These are phyloP conservation scores for Phaeosphaeriaceae sp. DNA, from an alignment of 2,329 filamentous ascomycete genomes.

Conservation along the genomic window DNA sequence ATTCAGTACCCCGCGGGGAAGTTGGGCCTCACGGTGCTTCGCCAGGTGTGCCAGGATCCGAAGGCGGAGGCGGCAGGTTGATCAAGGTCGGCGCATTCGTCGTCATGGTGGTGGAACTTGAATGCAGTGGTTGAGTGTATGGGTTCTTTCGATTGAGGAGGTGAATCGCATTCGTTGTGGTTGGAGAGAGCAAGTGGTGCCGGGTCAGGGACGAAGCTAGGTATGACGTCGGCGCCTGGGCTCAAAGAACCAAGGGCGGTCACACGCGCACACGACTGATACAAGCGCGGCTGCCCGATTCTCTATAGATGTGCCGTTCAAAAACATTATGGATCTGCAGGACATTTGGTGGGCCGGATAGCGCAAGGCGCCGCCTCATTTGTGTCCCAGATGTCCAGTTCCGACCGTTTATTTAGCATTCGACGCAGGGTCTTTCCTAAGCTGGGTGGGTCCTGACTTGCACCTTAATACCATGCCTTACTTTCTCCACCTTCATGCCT, in stretches of 20 bases:
- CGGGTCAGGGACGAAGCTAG: background rate
- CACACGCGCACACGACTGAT: background rate
- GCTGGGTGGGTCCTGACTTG: background rate
- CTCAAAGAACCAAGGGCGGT: conserved; percentile 1
- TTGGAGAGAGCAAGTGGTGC: background rate
- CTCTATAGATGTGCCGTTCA: background rate
- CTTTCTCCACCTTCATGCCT: background rate
- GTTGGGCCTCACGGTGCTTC: conserved; percentile 77
- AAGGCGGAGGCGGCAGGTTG: conserved; percentile 82
- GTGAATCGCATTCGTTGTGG: background rate
- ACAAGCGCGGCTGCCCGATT: background rate
- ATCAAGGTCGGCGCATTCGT: conserved; percentile 71
- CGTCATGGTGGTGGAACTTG: conserved; percentile 30
- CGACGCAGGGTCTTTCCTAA: background rate
- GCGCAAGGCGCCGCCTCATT: background rate
- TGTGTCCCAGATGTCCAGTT: background rate
- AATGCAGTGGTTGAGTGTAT: background rate
- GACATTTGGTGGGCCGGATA: background rate
- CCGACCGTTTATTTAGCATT: background rate
- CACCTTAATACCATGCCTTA: background rate
- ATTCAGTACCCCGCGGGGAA: conserved; percentile 12
- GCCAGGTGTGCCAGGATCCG: conserved; percentile 83
- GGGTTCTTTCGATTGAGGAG: background rate
- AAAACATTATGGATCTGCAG: background rate
- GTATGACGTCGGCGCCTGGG: background rate